These are phyloP conservation scores for Lentinula edodes DNA, from an alignment of 768 basidiomycete species.

Conservation along the genomic window DNA sequence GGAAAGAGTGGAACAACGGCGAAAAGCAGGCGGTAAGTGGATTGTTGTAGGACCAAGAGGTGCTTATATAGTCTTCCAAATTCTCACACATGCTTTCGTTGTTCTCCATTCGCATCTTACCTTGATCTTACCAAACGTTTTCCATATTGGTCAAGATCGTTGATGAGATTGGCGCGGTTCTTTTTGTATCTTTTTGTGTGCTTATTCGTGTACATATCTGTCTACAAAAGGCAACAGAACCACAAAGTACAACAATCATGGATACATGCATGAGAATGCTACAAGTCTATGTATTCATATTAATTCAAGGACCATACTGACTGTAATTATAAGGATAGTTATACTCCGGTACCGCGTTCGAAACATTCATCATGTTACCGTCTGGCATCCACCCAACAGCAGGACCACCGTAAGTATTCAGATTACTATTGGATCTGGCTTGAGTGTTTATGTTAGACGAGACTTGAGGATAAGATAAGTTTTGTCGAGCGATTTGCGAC, in stretches of 20 bases:
- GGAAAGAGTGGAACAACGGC: neutral
- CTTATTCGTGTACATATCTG: neutral
- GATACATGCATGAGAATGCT: neutral
- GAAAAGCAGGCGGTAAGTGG: slow-evolving; percentile 1
- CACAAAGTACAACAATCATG: slow-evolving; percentile 1
- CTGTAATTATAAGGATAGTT: slow-evolving; percentile 7
- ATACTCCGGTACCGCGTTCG: slow-evolving; percentile 1
- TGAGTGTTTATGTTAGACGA: neutral
- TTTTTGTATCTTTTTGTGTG: neutral
- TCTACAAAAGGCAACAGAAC: slow-evolving; percentile 4
- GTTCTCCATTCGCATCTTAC: neutral
- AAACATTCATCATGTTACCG: slow-evolving; percentile 1
- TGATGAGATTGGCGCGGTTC: slow-evolving; percentile 3
- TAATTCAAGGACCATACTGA: slow-evolving; percentile 9
- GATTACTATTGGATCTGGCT: neutral
- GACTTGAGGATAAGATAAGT: neutral
- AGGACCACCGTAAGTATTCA: neutral
- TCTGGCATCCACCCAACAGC: neutral
- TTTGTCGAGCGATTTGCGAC: neutral
- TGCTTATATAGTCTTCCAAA: neutral
- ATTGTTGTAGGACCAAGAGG: slow-evolving; percentile 21
- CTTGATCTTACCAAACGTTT: neutral
- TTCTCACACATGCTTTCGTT: slow-evolving; percentile 5
- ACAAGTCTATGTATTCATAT: neutral
- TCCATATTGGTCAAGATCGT: neutral